Percentiles rank a stretch among this genome's conserved stretches.
These are phyloP conservation scores for Syncephalastrum sp. DNA, from an alignment of 371 early-diverging fungal species.

Conservation along the genomic window DNA sequence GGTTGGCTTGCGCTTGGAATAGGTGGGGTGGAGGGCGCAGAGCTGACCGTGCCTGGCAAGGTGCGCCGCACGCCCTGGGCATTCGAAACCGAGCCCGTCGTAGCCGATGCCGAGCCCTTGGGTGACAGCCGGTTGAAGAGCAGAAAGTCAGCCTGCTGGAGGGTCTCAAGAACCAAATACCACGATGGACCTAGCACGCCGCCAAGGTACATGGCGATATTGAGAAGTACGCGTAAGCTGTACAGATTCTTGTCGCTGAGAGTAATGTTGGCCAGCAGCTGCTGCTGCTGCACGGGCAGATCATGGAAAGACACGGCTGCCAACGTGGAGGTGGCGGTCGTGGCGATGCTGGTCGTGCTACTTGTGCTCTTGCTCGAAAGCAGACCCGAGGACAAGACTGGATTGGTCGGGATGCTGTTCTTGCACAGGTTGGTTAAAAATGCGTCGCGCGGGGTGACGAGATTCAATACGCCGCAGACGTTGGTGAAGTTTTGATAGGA, in stretches of 20 bases:
- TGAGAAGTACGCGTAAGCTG: conserved; percentile 73
- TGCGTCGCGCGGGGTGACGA: conserved; percentile 81
- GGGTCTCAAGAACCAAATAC: conserved; percentile 85
- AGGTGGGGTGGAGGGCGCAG: conserved; percentile 9
- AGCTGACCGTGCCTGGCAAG: conserved; percentile 12
- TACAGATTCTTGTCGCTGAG: conserved; percentile 79
- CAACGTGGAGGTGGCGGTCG: conserved; percentile 12
- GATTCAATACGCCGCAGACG: conserved; percentile 81
- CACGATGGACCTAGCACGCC: conserved; percentile 80
- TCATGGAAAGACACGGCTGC: conserved; percentile 31
- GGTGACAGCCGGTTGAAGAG: conserved; percentile 47
- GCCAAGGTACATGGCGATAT: conserved; percentile 73
- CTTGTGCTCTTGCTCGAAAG: conserved; percentile 21
- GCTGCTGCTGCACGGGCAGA: conserved; percentile 43
- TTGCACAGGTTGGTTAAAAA: conserved; percentile 85
- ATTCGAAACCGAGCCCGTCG: conserved; percentile 1
- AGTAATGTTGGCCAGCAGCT: conserved; percentile 37
- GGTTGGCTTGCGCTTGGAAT: conserved; percentile 10
- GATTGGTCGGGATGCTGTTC: conserved; percentile 64
- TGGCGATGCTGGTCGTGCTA: conserved; percentile 25
- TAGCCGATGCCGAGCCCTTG: conserved; percentile 24
- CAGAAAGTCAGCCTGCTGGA: conserved; percentile 79
- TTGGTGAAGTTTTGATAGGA: conserved; percentile 78
- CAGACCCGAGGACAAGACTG: conserved; percentile 43
- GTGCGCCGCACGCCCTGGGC: conserved; percentile 29